Conservation (phyloP, 108 stramenopile genomes). For the Fistulifera pelliculosa region DNA sequence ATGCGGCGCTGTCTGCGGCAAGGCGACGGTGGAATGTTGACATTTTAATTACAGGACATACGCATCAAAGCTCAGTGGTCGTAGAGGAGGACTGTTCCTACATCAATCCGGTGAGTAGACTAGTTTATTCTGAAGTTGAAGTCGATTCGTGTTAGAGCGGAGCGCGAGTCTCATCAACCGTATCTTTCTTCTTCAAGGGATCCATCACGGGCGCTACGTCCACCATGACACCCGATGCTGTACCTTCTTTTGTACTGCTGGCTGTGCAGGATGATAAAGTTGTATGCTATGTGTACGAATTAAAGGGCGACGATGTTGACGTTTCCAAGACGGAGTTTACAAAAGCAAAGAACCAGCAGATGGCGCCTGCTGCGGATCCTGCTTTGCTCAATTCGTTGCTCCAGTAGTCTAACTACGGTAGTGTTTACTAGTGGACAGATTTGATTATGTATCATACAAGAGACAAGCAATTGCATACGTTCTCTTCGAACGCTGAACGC, state of each 20-base stretch:
- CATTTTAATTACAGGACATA: slow-evolving; percentile 92
- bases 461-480: no score
- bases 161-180: no score
- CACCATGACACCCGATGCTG: slow-evolving; percentile 30
- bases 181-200: slow-evolving; percentile 27
- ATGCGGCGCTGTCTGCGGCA: slow-evolving; percentile 57
- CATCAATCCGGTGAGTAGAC: slow-evolving; percentile 84
- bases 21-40: slow-evolving; percentile 86
- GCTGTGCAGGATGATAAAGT: slow-evolving; percentile 90
- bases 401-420: no score
- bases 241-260: slow-evolving; percentile 85
- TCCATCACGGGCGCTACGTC: slow-evolving; percentile 92
- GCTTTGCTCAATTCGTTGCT: no score
- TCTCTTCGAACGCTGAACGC: no score
- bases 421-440: no score
- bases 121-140: no score
- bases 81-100: slow-evolving; percentile 73
- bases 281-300: slow-evolving; percentile 76
- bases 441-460: no score
- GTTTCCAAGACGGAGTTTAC: slow-evolving; percentile 81
- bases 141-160: no score
- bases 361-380: no score
- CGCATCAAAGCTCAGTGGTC: slow-evolving; percentile 83
- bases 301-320: slow-evolving; percentile 63
- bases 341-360: slow-evolving; percentile 16